phyloP scores from a whole-genome alignment of 2,329 filamentous ascomycete species.

The Nannizzia gypsea region DNA sequence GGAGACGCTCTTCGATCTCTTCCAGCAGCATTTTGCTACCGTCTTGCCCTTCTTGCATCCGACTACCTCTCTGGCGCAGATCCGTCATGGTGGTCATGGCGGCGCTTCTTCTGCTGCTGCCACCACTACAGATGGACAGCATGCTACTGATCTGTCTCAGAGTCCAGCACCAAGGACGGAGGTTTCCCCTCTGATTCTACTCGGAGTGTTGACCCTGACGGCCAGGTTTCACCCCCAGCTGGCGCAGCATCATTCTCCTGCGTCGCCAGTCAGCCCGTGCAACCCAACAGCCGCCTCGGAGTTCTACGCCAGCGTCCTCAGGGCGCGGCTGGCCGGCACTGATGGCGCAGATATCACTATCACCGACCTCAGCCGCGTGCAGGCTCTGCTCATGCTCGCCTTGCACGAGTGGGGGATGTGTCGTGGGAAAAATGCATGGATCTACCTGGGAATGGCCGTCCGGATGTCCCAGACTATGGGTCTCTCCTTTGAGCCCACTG shows the following conservation, averaged over 20 bases:
- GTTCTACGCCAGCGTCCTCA: conserved; percentile 44
- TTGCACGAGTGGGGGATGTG: conserved; percentile 48
- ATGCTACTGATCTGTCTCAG: conserved; percentile 13
- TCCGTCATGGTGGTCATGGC: conserved; percentile 24
- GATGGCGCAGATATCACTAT: conserved; percentile 32
- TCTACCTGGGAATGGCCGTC: conserved; percentile 38
- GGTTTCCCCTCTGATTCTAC: conserved; percentile 38
- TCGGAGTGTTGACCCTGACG: conserved; percentile 46
- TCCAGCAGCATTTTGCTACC: conserved; percentile 46
- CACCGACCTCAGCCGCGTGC: conserved; percentile 40
- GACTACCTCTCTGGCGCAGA: conserved; percentile 41
- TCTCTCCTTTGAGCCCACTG: conserved; percentile 35
- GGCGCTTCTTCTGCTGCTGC: conserved; percentile 3
- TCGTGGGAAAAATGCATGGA: conserved; percentile 42
- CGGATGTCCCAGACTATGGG: conserved; percentile 37
- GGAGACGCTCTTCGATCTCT: conserved; percentile 47
- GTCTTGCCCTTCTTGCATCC: conserved; percentile 47
- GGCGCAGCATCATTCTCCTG: conserved; percentile 39
- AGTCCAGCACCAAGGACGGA: conserved; percentile 24
- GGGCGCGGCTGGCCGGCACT: conserved; percentile 34
- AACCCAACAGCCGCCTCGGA: conserved; percentile 43
- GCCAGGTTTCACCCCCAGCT: conserved; percentile 43
- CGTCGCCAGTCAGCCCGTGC: conserved; percentile 30
- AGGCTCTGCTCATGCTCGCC: conserved; percentile 45
- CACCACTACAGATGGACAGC: background rate